Base-by-base conservation (phyloP, 768 basidiomycete species). In the Tremella mesenterica region DNA sequence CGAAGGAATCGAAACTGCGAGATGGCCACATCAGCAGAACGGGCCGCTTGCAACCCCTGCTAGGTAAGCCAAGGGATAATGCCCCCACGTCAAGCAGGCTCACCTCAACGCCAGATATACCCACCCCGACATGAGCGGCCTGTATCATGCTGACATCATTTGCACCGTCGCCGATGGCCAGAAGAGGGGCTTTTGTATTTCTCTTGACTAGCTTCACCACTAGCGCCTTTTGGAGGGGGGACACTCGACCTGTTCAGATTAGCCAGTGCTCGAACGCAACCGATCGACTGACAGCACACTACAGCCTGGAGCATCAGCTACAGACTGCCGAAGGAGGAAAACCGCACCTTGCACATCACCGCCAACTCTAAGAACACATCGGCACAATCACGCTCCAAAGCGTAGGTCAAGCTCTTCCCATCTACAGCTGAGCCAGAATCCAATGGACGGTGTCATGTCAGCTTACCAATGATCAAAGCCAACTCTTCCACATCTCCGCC, bases 61-160 rank as follows among this genome's bases (percentile, higher is more conserved):
- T 57, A n/a, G 1, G 21, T 60, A 33, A 58, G 57, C 36, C 18
- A 1, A n/a, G n/a, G n/a, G n/a, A n/a, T n/a, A n/a, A n/a, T n/a
- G 33, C 12, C 3, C 10, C 20, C 18, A 10, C 54, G 29, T 28
- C 41, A 14, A 21, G 6, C 30, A 27, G 4, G 65, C 77, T 13
- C 61, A 88, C 89, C 80, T 99, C 93, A 21, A 96, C 87, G 49
- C 93, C 93, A 41, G 92, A 96, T 44, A 97, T 97, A 64, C 93
- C 93, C 50, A 97, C 85, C 27, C 93, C 93, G 43, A 97, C 88
- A 69, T 97, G 93, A 0, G 93, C 93, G 30, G 93, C 93, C 70
- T 97, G 93, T 55, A 97, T 97, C 93, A 97, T 97, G 70, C 88
- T 88, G 62, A 97, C 93, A 72, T 97, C 93, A 72, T 96, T 97